These are phyloP conservation scores for Glonium stellatum DNA, from an alignment of 495 filamentous ascomycete species.

Conservation along the genomic window DNA sequence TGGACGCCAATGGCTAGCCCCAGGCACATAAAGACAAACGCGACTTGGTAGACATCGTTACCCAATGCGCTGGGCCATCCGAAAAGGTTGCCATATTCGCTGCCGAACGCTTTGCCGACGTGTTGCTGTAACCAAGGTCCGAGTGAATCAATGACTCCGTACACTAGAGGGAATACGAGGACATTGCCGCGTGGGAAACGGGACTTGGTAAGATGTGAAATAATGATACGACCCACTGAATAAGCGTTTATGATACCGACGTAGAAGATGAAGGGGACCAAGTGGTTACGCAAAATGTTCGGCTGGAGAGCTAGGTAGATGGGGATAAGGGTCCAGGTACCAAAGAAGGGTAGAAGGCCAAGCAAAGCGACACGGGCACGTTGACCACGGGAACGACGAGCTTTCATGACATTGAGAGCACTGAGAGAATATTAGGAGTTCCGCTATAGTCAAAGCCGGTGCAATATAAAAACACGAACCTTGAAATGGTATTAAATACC, in stretches of 20 bases:
- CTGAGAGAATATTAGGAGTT: conserved; percentile 35
- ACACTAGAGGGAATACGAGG: conserved; percentile 57
- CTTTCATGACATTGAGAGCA: conserved; percentile 72
- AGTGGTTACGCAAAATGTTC: conserved; percentile 67
- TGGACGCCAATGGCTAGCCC: conserved; percentile 79
- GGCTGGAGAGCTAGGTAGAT: conserved; percentile 80
- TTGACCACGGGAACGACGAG: conserved; percentile 66
- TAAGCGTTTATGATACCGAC: conserved; percentile 87
- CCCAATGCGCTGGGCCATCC: conserved; percentile 78
- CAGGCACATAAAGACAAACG: conserved; percentile 76
- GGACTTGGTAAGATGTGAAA: conserved; percentile 77
- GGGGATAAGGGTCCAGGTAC: conserved; percentile 65
- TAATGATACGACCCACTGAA: conserved; percentile 90
- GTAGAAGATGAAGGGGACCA: conserved; percentile 81
- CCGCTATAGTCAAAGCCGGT: not conserved
- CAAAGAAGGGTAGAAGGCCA: conserved; percentile 72
- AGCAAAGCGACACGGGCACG: conserved; percentile 63
- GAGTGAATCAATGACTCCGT: conserved; percentile 68
- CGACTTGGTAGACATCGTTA: conserved; percentile 67
- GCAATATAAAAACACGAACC: conserved; percentile 28
- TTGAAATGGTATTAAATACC: conserved; percentile 70
- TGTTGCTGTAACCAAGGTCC: conserved; percentile 55
- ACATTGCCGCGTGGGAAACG: conserved; percentile 86
- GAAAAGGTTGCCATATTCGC: conserved; percentile 28
- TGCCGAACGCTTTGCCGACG: conserved; percentile 37